phyloP scores from a whole-genome alignment of 345 rosid species.

The Draba incana region DNA sequence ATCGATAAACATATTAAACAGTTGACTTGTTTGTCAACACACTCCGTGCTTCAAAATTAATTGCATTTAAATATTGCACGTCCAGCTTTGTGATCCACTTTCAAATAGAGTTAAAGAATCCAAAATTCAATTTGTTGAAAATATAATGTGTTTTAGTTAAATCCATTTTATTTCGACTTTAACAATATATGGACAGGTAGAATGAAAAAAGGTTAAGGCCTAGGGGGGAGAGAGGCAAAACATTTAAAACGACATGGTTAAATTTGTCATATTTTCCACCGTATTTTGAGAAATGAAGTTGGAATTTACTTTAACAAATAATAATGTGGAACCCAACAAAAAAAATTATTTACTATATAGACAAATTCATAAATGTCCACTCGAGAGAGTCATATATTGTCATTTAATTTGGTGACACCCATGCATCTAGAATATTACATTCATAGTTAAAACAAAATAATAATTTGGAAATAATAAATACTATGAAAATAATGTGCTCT shows the following conservation, averaged over 20 bases:
- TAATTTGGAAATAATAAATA: constrained; percentile 19
- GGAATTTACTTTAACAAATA: neutral
- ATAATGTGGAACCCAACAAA: neutral
- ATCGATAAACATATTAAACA: constrained; percentile 14
- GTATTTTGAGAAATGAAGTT: neutral
- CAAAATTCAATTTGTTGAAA: neutral
- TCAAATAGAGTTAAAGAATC: neutral
- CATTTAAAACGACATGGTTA: neutral
- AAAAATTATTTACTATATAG: neutral
- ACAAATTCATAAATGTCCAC: constrained; percentile 28
- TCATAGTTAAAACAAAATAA: neutral
- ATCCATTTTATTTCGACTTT: constrained; percentile 5
- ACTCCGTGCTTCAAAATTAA: constrained; percentile 19
- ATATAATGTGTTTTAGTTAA: constrained; percentile 2
- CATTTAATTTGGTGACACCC: constrained; percentile 37
- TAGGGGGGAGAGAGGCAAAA: neutral
- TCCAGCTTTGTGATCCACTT: constrained; percentile 15
- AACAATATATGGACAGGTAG: neutral
- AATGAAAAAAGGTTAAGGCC: neutral
- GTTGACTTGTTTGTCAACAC: constrained; percentile 37
- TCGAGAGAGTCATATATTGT: constrained; percentile 22
- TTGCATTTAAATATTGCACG: neutral
- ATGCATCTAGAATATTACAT: constrained; percentile 31
- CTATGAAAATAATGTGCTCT: constrained; percentile 4
- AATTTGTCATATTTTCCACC: constrained; percentile 4